Conservation (phyloP, 495 filamentous ascomycete genomes). For the Zalerion maritima region DNA sequence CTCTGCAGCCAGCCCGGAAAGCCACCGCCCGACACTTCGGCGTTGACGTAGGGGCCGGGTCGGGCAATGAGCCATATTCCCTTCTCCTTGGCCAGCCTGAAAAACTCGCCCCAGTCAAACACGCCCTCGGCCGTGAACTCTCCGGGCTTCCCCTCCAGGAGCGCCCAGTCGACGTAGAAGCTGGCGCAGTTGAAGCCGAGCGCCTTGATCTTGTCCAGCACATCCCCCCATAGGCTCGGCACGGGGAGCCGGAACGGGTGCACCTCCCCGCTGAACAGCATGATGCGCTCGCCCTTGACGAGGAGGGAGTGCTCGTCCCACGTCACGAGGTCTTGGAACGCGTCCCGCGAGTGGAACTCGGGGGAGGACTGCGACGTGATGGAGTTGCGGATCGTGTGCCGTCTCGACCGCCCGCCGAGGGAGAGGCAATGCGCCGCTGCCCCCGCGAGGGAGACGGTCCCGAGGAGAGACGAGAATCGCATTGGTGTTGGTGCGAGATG, state of each 20-base stretch:
- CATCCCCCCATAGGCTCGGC: slow-evolving; percentile 52
- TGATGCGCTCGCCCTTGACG: slow-evolving; percentile 52
- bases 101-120: slow-evolving; percentile 56
- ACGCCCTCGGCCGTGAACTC: slow-evolving; percentile 54
- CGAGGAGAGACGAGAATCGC: too few relatives aligned
- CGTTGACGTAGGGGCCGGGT: slow-evolving; percentile 34
- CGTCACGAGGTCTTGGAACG: slow-evolving; percentile 33
- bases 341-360: too few relatives aligned
- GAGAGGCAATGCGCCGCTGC: too few relatives aligned
- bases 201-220: slow-evolving; percentile 69
- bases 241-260: slow-evolving; percentile 67
- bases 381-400: too few relatives aligned
- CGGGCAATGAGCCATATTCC: slow-evolving; percentile 64
- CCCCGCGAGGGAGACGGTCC: too few relatives aligned
- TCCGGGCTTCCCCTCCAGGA: slow-evolving; percentile 61
- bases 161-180: slow-evolving; percentile 66
- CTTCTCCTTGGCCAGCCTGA: slow-evolving; percentile 49
- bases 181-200: slow-evolving; percentile 63
- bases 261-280: slow-evolving; percentile 61
- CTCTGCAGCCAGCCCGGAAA: slow-evolving; percentile 39
- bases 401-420: too few relatives aligned
- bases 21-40: slow-evolving; percentile 17
- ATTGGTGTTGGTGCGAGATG: too few relatives aligned
- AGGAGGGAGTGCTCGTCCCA: slow-evolving; percentile 66
- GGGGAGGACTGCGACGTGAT: too few relatives aligned